Evolutionary conservation across 495 filamentous ascomycete species (phyloP), one percentile per base, ranked within the genome.

Genomic region (Platismatia glauca): DNA sequence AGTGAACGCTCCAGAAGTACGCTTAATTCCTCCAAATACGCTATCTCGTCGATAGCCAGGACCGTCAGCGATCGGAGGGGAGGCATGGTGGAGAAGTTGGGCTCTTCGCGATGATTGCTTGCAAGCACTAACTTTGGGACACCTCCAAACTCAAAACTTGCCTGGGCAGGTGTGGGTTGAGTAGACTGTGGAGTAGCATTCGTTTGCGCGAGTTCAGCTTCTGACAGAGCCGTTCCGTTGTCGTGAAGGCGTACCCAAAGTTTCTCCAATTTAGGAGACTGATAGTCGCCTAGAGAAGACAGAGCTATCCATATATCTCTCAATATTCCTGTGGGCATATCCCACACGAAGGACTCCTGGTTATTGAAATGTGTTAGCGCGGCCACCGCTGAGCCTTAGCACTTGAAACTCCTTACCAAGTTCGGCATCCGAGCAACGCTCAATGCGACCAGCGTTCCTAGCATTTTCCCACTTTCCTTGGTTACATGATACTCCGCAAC

Each of bases 171-270:
- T 46, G 52, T 43, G 11, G 56, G 64, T 39, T 63, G 74, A 46
- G 46, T 71, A 61, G 61, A 71, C 33, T 69, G 68, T 12, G 43
- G 31, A 70, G 63, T 31, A 69, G 65, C 22, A 8, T 29, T 38
- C 20, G 35, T 66, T 31, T 41, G 39, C 15, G 70, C 57, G 24
- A 70, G 53, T 16, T 57, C 67, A 31, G 67, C 50, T 31, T 59
- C 52, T 48, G 44, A 33, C 7, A 67, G 55, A 24, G 67, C 62
- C 12, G 62, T 59, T 35, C 61, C 33, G 68, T 92, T 96, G 69
- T 96, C 89, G 71, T 96, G 92, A 85, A 91, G 95, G 52, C 92
- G 83, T 35, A 97, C 82, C 88, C 90, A 95, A 33, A 97, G 79
- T 46, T 84, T 84, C 60, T 89, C 86, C 61, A 96, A 74, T 12